Percentiles rank a stretch among this genome's conserved stretches.
These are phyloP conservation scores for Novymonas esmeraldas DNA, from an alignment of 208 protist species.

Conservation along the genomic window DNA sequence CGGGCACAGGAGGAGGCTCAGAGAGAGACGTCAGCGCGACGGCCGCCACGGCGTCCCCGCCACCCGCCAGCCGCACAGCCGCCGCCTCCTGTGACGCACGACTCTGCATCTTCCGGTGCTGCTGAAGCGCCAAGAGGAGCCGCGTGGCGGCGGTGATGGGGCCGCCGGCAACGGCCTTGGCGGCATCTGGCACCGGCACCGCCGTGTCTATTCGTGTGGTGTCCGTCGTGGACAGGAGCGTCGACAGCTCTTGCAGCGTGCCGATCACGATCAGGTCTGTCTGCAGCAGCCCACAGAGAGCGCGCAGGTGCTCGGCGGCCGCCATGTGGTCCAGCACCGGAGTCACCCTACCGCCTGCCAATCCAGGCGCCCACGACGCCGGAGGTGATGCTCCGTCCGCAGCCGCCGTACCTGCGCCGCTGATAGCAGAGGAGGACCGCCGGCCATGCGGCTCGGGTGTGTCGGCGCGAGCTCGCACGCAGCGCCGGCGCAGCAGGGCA, in stretches of 20 bases:
- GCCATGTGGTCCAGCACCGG: slow-evolving; percentile 22
- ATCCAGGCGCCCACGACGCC: neutral
- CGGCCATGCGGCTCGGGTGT: neutral
- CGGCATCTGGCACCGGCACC: neutral
- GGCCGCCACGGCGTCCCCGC: slow-evolving; percentile 1
- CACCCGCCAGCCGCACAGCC: slow-evolving; percentile 7
- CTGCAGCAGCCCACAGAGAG: slow-evolving; percentile 17
- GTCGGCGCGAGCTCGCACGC: slow-evolving; percentile 11
- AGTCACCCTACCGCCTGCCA: neutral
- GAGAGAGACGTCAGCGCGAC: slow-evolving; percentile 6
- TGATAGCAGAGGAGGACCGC: too few species aligned
- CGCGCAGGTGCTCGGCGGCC: slow-evolving; percentile 20
- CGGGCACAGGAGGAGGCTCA: neutral
- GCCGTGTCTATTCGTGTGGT: too few species aligned
- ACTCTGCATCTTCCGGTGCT: slow-evolving; percentile 16
- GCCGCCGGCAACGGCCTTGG: neutral
- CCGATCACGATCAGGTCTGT: slow-evolving; percentile 32
- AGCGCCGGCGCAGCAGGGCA: slow-evolving; percentile 6
- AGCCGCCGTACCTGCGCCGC: neutral
- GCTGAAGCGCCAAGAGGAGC: slow-evolving; percentile 24
- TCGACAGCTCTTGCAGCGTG: slow-evolving; percentile 49
- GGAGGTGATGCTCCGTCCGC: neutral
- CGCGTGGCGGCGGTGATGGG: slow-evolving; percentile 11
- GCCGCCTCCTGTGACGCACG: slow-evolving; percentile 16
- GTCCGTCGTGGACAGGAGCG: slow-evolving; percentile 1